Conservation (phyloP, 305 asterid genomes). For the Fraxinus greggii region DNA sequence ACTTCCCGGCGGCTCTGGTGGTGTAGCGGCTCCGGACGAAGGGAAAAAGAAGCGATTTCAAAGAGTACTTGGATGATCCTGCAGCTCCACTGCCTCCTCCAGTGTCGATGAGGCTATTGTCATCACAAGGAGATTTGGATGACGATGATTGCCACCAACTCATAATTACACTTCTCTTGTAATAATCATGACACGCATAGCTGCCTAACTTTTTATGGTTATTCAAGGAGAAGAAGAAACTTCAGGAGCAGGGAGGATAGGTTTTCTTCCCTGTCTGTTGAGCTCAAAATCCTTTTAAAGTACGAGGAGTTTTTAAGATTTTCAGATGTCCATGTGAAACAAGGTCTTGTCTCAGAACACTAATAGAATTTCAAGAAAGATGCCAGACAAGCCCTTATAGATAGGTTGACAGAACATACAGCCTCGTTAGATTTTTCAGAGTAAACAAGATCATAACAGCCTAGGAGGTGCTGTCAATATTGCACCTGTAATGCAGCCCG, state of each 20-base stretch:
- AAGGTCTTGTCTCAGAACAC: not conserved
- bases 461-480: too few relatives aligned
- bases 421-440: too few relatives aligned
- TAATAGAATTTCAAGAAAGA: too few relatives aligned
- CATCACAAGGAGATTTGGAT: not conserved
- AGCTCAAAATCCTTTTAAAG: not conserved
- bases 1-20: not conserved
- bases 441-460: too few relatives aligned
- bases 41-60: not conserved
- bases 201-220: not conserved
- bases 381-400: too few relatives aligned
- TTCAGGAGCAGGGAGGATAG: not conserved
- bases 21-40: not conserved
- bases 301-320: not conserved
- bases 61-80: not conserved
- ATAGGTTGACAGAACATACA: too few relatives aligned
- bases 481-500: too few relatives aligned
- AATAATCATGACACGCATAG: not conserved
- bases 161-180: not conserved
- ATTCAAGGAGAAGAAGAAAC: not conserved
- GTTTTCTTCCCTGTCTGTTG: not conserved
- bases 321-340: not conserved
- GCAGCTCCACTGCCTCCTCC: not conserved
- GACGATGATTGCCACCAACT: not conserved
- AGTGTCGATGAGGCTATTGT: not conserved